Evolutionary conservation across 345 rosid species (phyloP).

Genomic region (Citrus unshiu): DNA sequence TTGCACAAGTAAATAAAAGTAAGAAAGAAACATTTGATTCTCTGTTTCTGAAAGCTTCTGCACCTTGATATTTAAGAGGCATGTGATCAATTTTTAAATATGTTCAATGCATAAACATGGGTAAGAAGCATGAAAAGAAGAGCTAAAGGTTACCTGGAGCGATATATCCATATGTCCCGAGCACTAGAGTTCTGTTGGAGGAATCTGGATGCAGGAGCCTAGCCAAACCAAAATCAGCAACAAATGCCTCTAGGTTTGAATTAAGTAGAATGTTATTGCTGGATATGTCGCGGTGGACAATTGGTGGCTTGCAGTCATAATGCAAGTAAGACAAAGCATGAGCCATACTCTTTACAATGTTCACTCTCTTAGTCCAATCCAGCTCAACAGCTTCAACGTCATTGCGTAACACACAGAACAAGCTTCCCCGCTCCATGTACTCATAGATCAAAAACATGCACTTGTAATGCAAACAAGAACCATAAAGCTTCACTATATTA

Average conservation of each 20-base stretch:
- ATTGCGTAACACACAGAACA: background rate
- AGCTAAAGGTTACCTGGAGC: background rate
- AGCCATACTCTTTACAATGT: too few species aligned
- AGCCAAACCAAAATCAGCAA: background rate
- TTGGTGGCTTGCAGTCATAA: background rate
- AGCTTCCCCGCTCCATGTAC: background rate
- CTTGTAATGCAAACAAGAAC: too few species aligned
- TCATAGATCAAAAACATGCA: too few species aligned
- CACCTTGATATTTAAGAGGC: fast-evolving
- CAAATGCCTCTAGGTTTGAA: background rate
- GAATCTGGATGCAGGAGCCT: background rate
- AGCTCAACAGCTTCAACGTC: background rate
- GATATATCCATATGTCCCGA: background rate
- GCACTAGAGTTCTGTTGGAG: background rate
- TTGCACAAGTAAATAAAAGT: too few species aligned
- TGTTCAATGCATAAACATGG: fast-evolving
- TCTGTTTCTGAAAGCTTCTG: too few species aligned
- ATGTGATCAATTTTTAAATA: fast-evolving
- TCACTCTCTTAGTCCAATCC: background rate
- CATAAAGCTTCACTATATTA: too few species aligned
- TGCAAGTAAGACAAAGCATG: background rate
- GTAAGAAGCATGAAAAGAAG: too few species aligned
- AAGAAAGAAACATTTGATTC: too few species aligned
- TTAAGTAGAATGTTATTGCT: background rate
- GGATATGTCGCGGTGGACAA: background rate